These are phyloP conservation scores for Saccharomycopsis malanga DNA, from an alignment of 805 yeast species.

Conservation along the genomic window DNA sequence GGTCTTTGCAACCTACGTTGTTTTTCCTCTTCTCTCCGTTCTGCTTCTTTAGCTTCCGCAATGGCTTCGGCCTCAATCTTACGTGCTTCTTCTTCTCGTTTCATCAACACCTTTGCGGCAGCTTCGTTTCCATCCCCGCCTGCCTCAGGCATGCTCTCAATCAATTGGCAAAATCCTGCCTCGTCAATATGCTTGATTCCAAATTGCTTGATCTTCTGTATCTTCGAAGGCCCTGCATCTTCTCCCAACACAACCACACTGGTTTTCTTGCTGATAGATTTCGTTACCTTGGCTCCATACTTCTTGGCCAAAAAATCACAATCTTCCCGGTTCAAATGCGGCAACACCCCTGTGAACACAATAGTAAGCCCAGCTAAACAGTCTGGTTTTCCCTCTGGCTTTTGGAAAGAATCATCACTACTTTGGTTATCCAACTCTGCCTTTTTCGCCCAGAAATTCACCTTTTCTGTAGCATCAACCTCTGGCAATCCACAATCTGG, in stretches of 20 bases:
- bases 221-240: conserved; percentile 96
- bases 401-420: conserved; percentile 32
- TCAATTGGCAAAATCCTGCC: conserved; percentile 71
- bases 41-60: conserved; percentile 40
- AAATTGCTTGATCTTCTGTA: conserved; percentile 66
- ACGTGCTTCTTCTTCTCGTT: conserved; percentile 61
- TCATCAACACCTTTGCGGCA: conserved; percentile 63
- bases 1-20: conserved; percentile 24
- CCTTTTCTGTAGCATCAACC: conserved; percentile 39
- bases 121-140: conserved; percentile 89
- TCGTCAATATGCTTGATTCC: conserved; percentile 79
- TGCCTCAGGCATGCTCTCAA: conserved; percentile 76
- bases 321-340: conserved; percentile 67
- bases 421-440: conserved; percentile 31
- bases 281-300: conserved; percentile 88
- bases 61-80: conserved; percentile 46
- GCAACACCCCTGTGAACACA: conserved; percentile 88
- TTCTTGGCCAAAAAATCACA: conserved; percentile 71
- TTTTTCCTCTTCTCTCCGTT: conserved; percentile 29
- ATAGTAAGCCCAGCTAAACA: conserved; percentile 85
- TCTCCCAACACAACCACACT: conserved; percentile 85
- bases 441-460: conserved; percentile 53
- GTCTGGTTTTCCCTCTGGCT: conserved; percentile 80
- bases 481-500: conserved; percentile 67
- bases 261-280: conserved; percentile 79